Conservation (phyloP, 805 yeast species). For the Candida germanica region DNA sequence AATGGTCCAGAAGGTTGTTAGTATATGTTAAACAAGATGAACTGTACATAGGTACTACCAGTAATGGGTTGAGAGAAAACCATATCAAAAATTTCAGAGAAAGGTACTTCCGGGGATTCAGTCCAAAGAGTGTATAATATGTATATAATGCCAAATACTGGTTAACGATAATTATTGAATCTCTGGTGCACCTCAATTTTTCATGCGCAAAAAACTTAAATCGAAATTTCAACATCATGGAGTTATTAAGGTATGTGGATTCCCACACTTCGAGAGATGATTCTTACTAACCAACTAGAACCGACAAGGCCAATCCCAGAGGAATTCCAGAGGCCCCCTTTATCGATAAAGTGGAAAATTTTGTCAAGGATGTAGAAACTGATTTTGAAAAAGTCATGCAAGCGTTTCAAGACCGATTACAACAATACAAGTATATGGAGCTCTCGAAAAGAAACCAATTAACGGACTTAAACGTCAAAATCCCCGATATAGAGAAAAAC, state of each 20-base stretch:
- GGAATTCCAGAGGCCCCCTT: slow-evolving; percentile 98
- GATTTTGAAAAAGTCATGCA: slow-evolving; percentile 70
- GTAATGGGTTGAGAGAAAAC: slow-evolving; percentile 41
- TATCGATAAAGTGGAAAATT: slow-evolving; percentile 75
- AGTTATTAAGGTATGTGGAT: background rate
- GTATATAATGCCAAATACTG: too few species aligned
- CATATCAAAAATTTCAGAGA: slow-evolving; percentile 64
- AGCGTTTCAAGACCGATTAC: slow-evolving; percentile 80
- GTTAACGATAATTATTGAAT: too few species aligned
- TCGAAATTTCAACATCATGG: background rate
- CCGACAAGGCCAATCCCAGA: slow-evolving; percentile 72
- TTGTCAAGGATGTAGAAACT: slow-evolving; percentile 56
- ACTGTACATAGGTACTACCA: slow-evolving; percentile 46
- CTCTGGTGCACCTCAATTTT: background rate
- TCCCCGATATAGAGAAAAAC: slow-evolving; percentile 93
- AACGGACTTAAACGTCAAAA: slow-evolving; percentile 57
- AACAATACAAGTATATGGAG: slow-evolving; percentile 89
- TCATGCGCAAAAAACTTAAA: background rate
- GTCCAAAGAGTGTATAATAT: slow-evolving; percentile 27
- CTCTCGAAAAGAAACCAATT: slow-evolving; percentile 48
- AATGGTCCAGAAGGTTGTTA: slow-evolving; percentile 87
- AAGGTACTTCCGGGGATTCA: slow-evolving; percentile 71
- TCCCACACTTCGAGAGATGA: background rate
- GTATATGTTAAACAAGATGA: slow-evolving; percentile 69
- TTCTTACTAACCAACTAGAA: slow-evolving; percentile 27